Evolutionary conservation across 257 asterid genomes (phyloP).

Genomic region (Perilla frutescens): DNA sequence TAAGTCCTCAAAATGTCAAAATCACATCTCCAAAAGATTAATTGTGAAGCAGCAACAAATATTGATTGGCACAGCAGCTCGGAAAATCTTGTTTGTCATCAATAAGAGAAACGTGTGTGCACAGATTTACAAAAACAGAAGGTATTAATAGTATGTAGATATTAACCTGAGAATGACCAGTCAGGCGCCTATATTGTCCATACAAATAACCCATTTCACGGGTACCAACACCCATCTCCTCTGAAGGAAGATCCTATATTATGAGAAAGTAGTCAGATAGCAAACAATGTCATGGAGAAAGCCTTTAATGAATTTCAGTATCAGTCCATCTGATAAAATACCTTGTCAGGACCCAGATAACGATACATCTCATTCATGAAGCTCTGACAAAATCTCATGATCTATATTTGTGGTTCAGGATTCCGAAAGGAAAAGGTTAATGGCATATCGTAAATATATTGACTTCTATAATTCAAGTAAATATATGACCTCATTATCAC

Average conservation of each 20-base stretch:
- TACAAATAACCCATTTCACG: slow-evolving; percentile 98
- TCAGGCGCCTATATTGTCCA: slow-evolving; percentile 94
- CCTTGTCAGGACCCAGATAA: slow-evolving; percentile 97
- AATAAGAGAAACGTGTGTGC: neutral
- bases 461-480: slow-evolving; percentile 33
- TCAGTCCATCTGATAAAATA: slow-evolving; percentile 37
- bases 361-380: slow-evolving; percentile 97
- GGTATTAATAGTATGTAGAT: slow-evolving; percentile 22
- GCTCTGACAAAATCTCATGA: slow-evolving; percentile 97
- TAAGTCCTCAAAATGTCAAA: slow-evolving; percentile 23
- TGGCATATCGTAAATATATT: slow-evolving; percentile 29
- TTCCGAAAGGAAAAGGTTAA: slow-evolving; percentile 33
- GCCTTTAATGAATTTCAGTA: slow-evolving; percentile 22
- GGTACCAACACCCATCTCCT: slow-evolving; percentile 97
- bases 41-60: neutral
- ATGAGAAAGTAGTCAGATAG: slow-evolving; percentile 36
- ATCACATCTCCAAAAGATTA: neutral
- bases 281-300: slow-evolving; percentile 29
- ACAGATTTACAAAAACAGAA: slow-evolving; percentile 7
- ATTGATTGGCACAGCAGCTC: neutral
- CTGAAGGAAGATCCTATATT: slow-evolving; percentile 93
- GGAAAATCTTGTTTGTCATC: neutral
- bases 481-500: slow-evolving; percentile 76
- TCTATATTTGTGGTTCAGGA: slow-evolving; percentile 49
- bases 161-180: slow-evolving; percentile 94